Conservation (phyloP, 768 basidiomycete genomes). For the Phaffia tasmanica region DNA sequence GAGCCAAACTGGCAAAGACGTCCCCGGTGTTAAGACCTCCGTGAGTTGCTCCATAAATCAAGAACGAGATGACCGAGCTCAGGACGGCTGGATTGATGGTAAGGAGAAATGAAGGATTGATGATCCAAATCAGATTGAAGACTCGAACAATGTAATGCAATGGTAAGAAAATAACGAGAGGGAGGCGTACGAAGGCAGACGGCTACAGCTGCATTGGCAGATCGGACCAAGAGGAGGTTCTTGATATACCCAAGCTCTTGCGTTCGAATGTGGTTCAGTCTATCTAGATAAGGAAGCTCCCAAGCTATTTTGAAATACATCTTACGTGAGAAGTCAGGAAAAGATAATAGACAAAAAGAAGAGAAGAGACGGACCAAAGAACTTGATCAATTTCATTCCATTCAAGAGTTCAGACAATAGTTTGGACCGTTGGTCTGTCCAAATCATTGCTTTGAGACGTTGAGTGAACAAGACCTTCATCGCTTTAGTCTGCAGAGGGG, state of each 20-base stretch:
- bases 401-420: constrained; percentile 53
- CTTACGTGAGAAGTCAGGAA: too few relatives aligned
- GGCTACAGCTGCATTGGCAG: constrained; percentile 47
- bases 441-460: constrained; percentile 41
- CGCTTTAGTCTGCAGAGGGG: constrained; percentile 10
- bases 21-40: constrained; percentile 53
- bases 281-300: constrained; percentile 20
- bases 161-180: background rate
- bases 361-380: background rate
- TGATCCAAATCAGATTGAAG: background rate
- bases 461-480: constrained; percentile 18
- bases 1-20: constrained; percentile 57
- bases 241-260: constrained; percentile 20
- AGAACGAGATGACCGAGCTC: constrained; percentile 56
- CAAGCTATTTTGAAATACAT: constrained; percentile 4
- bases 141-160: background rate
- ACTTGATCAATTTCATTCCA: constrained; percentile 33
- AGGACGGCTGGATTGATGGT: constrained; percentile 41
- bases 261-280: constrained; percentile 14
- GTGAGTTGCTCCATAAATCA: constrained; percentile 52
- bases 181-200: constrained; percentile 28
- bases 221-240: constrained; percentile 41
- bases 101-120: background rate
- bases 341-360: background rate
- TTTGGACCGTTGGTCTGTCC: constrained; percentile 54